Base-by-base conservation (phyloP, 2,329 filamentous ascomycete genomes). In the Venturiaceae sp. region DNA sequence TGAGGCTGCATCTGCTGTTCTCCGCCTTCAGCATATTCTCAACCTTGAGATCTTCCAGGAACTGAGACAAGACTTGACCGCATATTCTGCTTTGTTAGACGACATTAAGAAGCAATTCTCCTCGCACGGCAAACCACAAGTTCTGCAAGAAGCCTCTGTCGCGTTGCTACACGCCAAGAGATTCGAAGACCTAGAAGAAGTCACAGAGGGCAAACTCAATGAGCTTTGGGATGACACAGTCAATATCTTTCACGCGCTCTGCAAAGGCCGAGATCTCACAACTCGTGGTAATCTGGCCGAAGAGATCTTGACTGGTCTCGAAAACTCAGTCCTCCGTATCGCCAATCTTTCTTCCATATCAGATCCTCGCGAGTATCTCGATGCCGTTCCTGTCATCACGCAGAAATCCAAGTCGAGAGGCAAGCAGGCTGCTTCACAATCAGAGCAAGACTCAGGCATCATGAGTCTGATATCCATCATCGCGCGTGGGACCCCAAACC, bases 101-200 rank as follows among this genome's bases (percentile, higher is more conserved):
- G 92, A 96, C 66, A 90, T 97, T 65, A 91, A 89, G 70, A 90
- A 90, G 60, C 94, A 99, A 66, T 97, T 99, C 74, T 85, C 88
- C 65, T 85, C 90, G n/a, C 94, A 99, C 68, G 88, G 89, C 46
- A 90, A 95, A 66, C 87, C 89, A 65, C 83, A 83, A 58, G 92
- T 97, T 19, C 79, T 99, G 50, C 84, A 84, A 11, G 92, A 96
- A 71, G 92, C 91, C 14, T 87, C 88, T 30, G 80, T 84, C 23
- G 89, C 92, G 5, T 82, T 99, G 37, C 75, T 96, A 33, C 90
- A 95, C 68, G 91, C 92, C 8, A 86, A 89, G 63, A 86, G 85
- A 61, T 92, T 90, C 62, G 90, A 94, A 61, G 92, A 96, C 67
- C 83, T 96, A 34, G 88, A 92, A 64, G 94, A 99, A 66, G 76